phyloP scores from a whole-genome alignment of 2,329 filamentous ascomycete genomes.

The Alternaria rosae region DNA sequence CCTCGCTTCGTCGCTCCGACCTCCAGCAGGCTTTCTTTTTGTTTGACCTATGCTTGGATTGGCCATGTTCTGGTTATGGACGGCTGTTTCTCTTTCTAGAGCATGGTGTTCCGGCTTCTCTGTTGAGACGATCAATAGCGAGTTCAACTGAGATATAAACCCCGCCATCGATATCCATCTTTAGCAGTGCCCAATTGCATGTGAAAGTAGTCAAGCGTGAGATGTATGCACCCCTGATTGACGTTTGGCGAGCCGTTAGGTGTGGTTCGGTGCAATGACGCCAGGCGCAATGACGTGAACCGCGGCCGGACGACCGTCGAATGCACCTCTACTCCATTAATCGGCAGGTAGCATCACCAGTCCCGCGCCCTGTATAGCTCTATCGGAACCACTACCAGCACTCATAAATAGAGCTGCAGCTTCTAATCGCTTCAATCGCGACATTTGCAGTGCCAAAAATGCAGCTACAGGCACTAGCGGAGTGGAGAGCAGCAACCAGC shows the following conservation, averaged over 20 bases:
- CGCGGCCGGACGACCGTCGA: conserved; percentile 17
- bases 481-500: conserved; percentile 16
- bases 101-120: conserved; percentile 16
- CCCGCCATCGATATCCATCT: neutral
- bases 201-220: neutral
- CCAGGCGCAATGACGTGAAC: conserved; percentile 26
- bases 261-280: conserved; percentile 18
- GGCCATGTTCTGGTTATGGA: conserved; percentile 11
- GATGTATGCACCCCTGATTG: conserved; percentile 10
- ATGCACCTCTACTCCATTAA: conserved; percentile 1
- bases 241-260: conserved; percentile 14
- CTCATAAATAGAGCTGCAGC: no score
- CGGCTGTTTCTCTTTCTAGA: conserved; percentile 8
- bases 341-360: conserved; percentile 3
- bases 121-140: conserved; percentile 4
- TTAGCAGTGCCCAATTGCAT: neutral
- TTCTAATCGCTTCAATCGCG: neutral
- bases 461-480: conserved; percentile 14
- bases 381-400: neutral
- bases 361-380: neutral
- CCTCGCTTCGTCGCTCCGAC: conserved; percentile 17
- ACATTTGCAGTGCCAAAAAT: neutral
- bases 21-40: conserved; percentile 19
- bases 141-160: conserved; percentile 1
- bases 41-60: conserved; percentile 5